phyloP scores from a whole-genome alignment of 345 rosid species.

The Populus nigra region DNA sequence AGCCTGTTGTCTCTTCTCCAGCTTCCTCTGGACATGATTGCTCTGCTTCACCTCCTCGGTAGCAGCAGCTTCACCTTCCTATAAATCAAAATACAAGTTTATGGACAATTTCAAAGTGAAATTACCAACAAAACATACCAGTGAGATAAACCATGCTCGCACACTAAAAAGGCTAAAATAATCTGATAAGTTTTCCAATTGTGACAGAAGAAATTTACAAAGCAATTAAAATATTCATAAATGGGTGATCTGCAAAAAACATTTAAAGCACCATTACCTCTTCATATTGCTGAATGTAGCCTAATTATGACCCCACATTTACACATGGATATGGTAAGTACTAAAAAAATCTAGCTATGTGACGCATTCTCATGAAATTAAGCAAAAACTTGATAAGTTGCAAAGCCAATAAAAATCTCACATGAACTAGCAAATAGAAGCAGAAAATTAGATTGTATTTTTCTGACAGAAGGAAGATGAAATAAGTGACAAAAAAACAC shows the following conservation, averaged over 20 bases:
- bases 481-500: background rate
- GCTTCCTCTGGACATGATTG: conserved; percentile 22
- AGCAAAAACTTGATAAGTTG: background rate
- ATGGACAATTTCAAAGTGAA: background rate
- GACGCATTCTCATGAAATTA: background rate
- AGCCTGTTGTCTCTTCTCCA: conserved; percentile 27
- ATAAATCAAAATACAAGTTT: background rate
- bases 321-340: background rate
- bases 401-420: background rate
- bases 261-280: background rate
- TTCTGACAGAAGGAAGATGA: too few species aligned
- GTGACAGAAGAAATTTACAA: background rate
- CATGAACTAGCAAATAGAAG: background rate
- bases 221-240: background rate
- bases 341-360: background rate
- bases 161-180: background rate
- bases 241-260: background rate
- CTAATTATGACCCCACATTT: background rate
- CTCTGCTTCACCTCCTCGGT: conserved; percentile 26
- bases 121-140: background rate
- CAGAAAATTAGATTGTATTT: too few species aligned
- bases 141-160: background rate
- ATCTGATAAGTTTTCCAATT: background rate
- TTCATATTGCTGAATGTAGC: background rate
- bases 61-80: conserved; percentile 25